Conservation (phyloP, 2,329 filamentous ascomycete genomes). For the Talaromyces sp. region DNA sequence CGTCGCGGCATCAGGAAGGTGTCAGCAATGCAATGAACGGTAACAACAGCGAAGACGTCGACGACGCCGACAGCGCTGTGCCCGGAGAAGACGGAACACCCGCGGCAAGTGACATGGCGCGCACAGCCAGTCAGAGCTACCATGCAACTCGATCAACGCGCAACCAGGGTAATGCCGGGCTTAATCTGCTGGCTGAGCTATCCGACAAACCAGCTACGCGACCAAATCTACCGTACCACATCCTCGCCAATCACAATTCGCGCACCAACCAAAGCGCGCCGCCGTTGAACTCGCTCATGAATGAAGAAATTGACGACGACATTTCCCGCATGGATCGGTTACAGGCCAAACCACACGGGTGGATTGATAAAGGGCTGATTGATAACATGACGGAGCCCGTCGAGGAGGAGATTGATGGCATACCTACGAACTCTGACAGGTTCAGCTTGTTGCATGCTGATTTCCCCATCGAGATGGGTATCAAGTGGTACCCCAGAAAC, state of each 20-base stretch:
- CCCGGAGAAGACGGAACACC: slow-evolving; percentile 42
- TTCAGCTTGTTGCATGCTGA: slow-evolving; percentile 44
- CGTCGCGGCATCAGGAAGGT: slow-evolving; percentile 47
- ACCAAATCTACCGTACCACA: slow-evolving; percentile 46
- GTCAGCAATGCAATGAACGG: slow-evolving; percentile 38
- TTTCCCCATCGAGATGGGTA: slow-evolving; percentile 42
- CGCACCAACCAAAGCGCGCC: slow-evolving; percentile 44
- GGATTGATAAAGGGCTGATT: slow-evolving; percentile 42
- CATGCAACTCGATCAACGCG: slow-evolving; percentile 55
- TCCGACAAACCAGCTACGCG: slow-evolving; percentile 49
- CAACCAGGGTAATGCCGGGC: slow-evolving; percentile 51
- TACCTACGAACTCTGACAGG: slow-evolving; percentile 32
- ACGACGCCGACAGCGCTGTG: slow-evolving; percentile 39
- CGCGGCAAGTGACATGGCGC: slow-evolving; percentile 57
- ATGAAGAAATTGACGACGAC: slow-evolving; percentile 48
- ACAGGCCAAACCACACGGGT: slow-evolving; percentile 36
- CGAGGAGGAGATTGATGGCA: slow-evolving; percentile 30
- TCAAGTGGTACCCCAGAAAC: slow-evolving; percentile 39
- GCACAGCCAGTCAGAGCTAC: slow-evolving; percentile 56
- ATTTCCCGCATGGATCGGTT: slow-evolving; percentile 41
- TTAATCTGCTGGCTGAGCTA: slow-evolving; percentile 56
- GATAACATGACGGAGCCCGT: slow-evolving; percentile 37
- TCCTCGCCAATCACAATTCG: slow-evolving; percentile 45
- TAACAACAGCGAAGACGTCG: slow-evolving; percentile 41
- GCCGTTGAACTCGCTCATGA: slow-evolving; percentile 42